These are phyloP conservation scores for Meyerozyma guilliermondii DNA, from an alignment of 1,139 yeast genomes.

Conservation along the genomic window DNA sequence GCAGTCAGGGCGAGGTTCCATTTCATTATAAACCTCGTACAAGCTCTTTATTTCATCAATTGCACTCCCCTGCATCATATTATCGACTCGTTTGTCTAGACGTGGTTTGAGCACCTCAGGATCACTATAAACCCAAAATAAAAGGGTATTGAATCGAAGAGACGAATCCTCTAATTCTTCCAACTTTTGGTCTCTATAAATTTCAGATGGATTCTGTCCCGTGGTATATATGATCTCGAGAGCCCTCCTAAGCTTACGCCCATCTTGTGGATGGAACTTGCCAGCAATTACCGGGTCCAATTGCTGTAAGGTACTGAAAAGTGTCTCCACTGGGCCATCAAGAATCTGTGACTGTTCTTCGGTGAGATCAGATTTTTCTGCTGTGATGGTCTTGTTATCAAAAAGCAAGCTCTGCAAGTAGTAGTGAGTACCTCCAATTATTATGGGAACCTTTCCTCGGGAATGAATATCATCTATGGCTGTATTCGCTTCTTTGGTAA, in stretches of 20 bases:
- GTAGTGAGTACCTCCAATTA: constrained; percentile 96
- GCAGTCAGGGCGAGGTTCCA: constrained; percentile 39
- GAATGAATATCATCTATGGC: constrained; percentile 60
- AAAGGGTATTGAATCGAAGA: constrained; percentile 60
- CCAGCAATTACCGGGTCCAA: constrained; percentile 70
- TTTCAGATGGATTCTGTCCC: constrained; percentile 62
- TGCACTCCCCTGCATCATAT: constrained; percentile 70
- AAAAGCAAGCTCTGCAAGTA: constrained; percentile 77
- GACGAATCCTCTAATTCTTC: constrained; percentile 41
- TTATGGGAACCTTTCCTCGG: constrained; percentile 72
- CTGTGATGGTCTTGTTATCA: constrained; percentile 52
- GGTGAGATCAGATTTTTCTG: constrained; percentile 26
- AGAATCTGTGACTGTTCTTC: constrained; percentile 43
- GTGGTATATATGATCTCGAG: constrained; percentile 72
- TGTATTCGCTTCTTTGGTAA: constrained; percentile 62
- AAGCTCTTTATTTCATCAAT: constrained; percentile 62
- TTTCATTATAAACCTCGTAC: constrained; percentile 34
- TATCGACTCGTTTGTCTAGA: constrained; percentile 75
- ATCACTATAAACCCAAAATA: constrained; percentile 85
- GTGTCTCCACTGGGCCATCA: constrained; percentile 49
- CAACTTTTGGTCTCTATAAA: constrained; percentile 57
- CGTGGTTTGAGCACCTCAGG: constrained; percentile 53
- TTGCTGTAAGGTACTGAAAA: constrained; percentile 43
- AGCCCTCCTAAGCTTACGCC: constrained; percentile 71
- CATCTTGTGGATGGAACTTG: constrained; percentile 91